phyloP scores from a whole-genome alignment of 176 grass and related monocot genomes.

The Thinopyrum elongatum region DNA sequence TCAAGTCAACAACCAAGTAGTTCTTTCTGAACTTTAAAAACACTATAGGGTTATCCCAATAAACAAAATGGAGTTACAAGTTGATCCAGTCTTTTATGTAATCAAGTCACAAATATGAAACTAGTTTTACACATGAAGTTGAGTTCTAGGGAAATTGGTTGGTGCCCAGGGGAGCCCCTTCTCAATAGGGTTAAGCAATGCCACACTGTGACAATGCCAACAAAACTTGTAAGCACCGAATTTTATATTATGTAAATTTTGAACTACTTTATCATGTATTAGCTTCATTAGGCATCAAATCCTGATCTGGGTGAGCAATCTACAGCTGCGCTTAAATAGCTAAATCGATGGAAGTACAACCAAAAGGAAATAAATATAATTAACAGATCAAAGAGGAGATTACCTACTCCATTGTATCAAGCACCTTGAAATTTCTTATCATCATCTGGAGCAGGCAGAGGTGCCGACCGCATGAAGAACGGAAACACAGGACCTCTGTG shows the following conservation, averaged over 20 bases:
- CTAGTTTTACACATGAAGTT: background rate
- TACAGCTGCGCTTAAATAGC: background rate
- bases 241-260: background rate
- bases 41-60: background rate
- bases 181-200: no score
- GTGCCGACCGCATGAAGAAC: conserved; percentile 12
- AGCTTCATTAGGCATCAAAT: background rate
- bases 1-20: background rate
- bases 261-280: background rate
- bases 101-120: background rate
- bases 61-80: background rate
- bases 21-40: background rate
- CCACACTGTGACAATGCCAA: background rate
- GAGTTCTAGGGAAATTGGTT: background rate
- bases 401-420: background rate
- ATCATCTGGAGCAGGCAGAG: conserved; percentile 18
- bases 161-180: no score
- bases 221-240: background rate
- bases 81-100: background rate
- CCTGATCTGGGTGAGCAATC: background rate
- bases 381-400: background rate
- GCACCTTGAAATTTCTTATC: background rate
- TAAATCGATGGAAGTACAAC: background rate
- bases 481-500: conserved; percentile 11
- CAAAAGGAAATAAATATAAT: background rate